A percentile compares a stretch with the other conserved stretches of the same genome.
These are phyloP conservation scores for Psilocybe azurescens DNA, from an alignment of 768 basidiomycete genomes.

Conservation along the genomic window DNA sequence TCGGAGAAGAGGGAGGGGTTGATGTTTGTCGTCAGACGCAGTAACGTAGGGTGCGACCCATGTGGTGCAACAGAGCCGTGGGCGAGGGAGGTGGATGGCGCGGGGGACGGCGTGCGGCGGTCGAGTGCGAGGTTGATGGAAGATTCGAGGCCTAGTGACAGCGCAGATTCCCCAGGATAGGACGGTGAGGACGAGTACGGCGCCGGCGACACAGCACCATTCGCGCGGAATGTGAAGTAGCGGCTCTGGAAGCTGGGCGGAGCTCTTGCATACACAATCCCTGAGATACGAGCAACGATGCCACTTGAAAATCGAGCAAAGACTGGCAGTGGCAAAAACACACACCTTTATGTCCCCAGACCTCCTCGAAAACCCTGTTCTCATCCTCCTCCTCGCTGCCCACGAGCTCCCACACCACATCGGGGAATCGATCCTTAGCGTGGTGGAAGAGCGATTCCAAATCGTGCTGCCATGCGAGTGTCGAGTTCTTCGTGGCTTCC, in stretches of 20 bases:
- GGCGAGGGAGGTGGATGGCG: neutral
- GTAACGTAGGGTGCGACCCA: constrained; percentile 41
- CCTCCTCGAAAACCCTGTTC: constrained; percentile 53
- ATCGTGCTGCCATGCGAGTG: constrained; percentile 80
- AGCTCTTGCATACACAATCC: constrained; percentile 78
- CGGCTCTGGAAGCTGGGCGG: constrained; percentile 90
- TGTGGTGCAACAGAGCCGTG: neutral
- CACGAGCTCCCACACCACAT: constrained; percentile 89
- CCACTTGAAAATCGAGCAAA: neutral
- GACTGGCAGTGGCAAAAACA: neutral
- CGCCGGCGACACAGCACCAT: constrained; percentile 12
- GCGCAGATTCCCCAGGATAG: constrained; percentile 60
- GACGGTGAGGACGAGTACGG: constrained; percentile 28
- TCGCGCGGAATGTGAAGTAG: constrained; percentile 71
- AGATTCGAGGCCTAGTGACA: constrained; percentile 56
- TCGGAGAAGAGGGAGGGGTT: constrained; percentile 86
- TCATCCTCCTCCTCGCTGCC: constrained; percentile 53
- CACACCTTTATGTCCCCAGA: constrained; percentile 97
- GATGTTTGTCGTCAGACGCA: constrained; percentile 69
- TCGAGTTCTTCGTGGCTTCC: constrained; percentile 73
- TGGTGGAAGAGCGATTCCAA: constrained; percentile 76
- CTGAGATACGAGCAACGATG: neutral
- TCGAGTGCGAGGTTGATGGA: constrained; percentile 47
- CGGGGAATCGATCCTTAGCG: constrained; percentile 93
- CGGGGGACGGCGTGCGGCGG: constrained; percentile 31